Percentiles rank a stretch among this genome's conserved stretches.
Conservation (phyloP, 495 filamentous ascomycete genomes). For the Podospora bellae-mahoneyi region DNA sequence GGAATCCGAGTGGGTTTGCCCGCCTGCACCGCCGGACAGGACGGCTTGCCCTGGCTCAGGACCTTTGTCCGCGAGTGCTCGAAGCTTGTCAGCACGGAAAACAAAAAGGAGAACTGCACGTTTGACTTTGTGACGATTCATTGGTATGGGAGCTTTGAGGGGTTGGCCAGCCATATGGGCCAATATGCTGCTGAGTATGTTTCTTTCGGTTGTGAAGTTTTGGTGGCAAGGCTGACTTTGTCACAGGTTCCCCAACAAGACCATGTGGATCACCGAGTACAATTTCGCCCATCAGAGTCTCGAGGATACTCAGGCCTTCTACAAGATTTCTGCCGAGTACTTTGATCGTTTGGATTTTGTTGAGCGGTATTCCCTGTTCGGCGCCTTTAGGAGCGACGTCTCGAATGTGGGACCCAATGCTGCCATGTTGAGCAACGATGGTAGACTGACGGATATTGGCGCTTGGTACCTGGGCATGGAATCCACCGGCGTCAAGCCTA, state of each 20-base stretch:
- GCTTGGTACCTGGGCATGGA: conserved; percentile 63
- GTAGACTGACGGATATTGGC: conserved; percentile 68
- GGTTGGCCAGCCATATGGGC: conserved; percentile 66
- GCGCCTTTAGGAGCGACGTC: conserved; percentile 61
- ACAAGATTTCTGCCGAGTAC: conserved; percentile 59
- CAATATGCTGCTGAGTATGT: conserved; percentile 51
- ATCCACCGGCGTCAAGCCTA: conserved; percentile 43
- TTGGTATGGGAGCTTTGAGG: conserved; percentile 75
- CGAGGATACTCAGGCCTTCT: conserved; percentile 57
- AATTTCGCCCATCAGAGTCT: conserved; percentile 52
- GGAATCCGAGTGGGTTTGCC: conserved; percentile 59
- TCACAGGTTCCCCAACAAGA: conserved; percentile 54
- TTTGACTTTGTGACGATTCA: conserved; percentile 72
- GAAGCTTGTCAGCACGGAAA: conserved; percentile 35
- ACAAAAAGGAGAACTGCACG: conserved; percentile 50
- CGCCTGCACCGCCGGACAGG: conserved; percentile 52
- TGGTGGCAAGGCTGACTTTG: conserved; percentile 6
- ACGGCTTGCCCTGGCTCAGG: conserved; percentile 61
- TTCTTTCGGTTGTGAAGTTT: background rate
- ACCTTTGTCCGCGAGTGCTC: conserved; percentile 57
- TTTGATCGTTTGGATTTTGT: conserved; percentile 61
- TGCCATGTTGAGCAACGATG: conserved; percentile 60
- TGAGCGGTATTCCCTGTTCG: conserved; percentile 68
- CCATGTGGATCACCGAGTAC: conserved; percentile 74
- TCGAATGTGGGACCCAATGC: conserved; percentile 67